Conservation (phyloP, 768 basidiomycete species). For the Hygrocybe punicea region DNA sequence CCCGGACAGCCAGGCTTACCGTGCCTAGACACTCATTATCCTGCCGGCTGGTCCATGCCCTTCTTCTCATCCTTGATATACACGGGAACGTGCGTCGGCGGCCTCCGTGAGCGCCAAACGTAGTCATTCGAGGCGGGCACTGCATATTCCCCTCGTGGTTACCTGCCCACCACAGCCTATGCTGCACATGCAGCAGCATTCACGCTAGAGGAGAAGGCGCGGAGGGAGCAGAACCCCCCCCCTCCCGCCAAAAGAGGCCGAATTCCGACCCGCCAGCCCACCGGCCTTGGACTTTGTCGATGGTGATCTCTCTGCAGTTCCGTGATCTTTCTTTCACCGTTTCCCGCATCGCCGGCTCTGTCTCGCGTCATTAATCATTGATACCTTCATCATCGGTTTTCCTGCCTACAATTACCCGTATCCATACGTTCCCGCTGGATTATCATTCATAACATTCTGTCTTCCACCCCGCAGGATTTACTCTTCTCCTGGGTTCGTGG, state of each 20-base stretch:
- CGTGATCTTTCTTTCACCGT: slow-evolving; percentile 29
- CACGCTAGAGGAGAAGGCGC: slow-evolving; percentile 50
- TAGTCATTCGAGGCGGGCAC: slow-evolving; percentile 81
- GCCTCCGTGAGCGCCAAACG: slow-evolving; percentile 76
- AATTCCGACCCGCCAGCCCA: slow-evolving; percentile 46
- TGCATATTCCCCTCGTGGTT: slow-evolving; percentile 79
- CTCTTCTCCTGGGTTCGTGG: background rate
- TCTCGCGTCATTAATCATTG: slow-evolving; percentile 42
- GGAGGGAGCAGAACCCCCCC: slow-evolving; percentile 79
- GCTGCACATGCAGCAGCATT: slow-evolving; percentile 44
- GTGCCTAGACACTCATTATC: slow-evolving; percentile 85
- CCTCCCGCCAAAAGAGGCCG: slow-evolving; percentile 82
- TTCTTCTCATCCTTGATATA: slow-evolving; percentile 79
- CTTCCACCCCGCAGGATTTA: slow-evolving; percentile 12
- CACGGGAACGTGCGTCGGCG: slow-evolving; percentile 82
- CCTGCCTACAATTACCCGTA: slow-evolving; percentile 10
- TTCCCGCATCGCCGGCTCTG: slow-evolving; percentile 46
- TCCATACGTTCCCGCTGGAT: slow-evolving; percentile 3
- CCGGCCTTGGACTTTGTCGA: slow-evolving; percentile 35
- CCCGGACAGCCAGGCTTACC: slow-evolving; percentile 45
- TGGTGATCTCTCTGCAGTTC: slow-evolving; percentile 28
- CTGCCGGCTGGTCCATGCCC: slow-evolving; percentile 87
- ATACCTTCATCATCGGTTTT: slow-evolving; percentile 43
- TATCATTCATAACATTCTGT: slow-evolving; percentile 3
- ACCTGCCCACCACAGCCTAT: slow-evolving; percentile 57